Evolutionary conservation across 1,284 basidiomycete genomes (phyloP).

Genomic region (Ceratobasidium sp.): DNA sequence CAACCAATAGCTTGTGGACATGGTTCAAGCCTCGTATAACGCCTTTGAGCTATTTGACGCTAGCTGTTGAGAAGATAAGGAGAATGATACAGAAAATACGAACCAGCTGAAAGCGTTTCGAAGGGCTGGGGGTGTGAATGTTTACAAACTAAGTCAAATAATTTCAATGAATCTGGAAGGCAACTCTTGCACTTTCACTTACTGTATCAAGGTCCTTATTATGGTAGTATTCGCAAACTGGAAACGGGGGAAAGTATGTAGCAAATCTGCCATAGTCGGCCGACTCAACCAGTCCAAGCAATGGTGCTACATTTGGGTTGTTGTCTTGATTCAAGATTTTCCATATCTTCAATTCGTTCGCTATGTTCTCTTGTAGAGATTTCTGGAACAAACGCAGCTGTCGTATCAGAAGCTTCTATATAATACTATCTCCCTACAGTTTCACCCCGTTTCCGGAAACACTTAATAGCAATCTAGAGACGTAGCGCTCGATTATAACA

Average conservation of each 20-base stretch:
- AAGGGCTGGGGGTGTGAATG: too few species aligned
- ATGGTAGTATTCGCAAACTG: not conserved
- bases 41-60: too few species aligned
- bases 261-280: not conserved
- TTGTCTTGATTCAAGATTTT: not conserved
- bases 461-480: not conserved
- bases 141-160: too few species aligned
- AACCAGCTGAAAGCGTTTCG: too few species aligned
- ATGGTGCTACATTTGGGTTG: not conserved
- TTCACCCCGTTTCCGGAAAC: not conserved
- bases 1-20: too few species aligned
- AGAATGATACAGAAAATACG: not conserved
- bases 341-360: slow-evolving; percentile 19
- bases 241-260: not conserved
- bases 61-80: too few species aligned
- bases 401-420: not conserved
- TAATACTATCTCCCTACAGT: not conserved
- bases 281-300: not conserved
- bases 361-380: not conserved
- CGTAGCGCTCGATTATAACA: not conserved
- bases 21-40: too few species aligned
- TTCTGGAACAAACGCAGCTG: not conserved
- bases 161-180: not conserved
- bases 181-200: too few species aligned
- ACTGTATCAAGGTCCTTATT: not conserved